Conservation (phyloP, 2,329 filamentous ascomycete species). For the Plenodomus tracheiphilus region DNA sequence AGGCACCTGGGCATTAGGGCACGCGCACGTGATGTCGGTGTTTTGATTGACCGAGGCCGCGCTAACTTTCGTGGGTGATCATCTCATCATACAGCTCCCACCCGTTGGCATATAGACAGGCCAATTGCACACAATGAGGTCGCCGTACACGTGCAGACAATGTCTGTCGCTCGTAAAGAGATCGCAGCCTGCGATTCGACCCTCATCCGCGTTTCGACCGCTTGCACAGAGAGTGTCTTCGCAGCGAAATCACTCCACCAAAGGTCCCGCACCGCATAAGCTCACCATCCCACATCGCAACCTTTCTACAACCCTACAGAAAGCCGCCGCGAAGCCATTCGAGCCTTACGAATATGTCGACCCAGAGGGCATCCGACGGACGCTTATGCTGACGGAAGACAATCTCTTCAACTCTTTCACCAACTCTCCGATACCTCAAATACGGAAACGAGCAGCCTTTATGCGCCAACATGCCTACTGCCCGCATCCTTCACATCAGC, state of each 20-base stretch:
- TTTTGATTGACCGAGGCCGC: conserved; percentile 14
- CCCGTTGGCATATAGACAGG: conserved; percentile 4
- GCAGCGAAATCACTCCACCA: conserved; percentile 40
- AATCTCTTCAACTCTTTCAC: conserved; percentile 94
- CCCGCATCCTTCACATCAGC: conserved; percentile 83
- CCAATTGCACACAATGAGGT: conserved; percentile 38
- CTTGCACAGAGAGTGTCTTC: conserved; percentile 26
- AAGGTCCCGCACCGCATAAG: conserved; percentile 27
- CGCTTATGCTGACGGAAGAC: conserved; percentile 64
- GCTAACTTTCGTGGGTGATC: conserved; percentile 17
- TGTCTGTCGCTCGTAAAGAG: conserved; percentile 42
- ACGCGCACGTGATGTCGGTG: conserved; percentile 8
- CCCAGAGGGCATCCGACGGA: conserved; percentile 39
- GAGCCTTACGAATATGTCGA: conserved; percentile 43
- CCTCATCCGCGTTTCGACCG: conserved; percentile 24
- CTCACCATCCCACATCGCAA: conserved; percentile 29
- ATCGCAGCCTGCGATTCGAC: conserved; percentile 31
- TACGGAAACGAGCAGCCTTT: conserved; percentile 83
- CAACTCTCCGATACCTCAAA: conserved; percentile 83
- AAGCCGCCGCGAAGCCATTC: conserved; percentile 29
- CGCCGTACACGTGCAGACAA: conserved; percentile 47
- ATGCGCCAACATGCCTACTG: conserved; percentile 94
- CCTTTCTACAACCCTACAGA: conserved; percentile 38
- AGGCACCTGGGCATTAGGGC: too few relatives aligned
- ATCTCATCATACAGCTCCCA: conserved; percentile 11